Conservation (phyloP, 169 alveolate species). For the Miamiensis avidus region DNA sequence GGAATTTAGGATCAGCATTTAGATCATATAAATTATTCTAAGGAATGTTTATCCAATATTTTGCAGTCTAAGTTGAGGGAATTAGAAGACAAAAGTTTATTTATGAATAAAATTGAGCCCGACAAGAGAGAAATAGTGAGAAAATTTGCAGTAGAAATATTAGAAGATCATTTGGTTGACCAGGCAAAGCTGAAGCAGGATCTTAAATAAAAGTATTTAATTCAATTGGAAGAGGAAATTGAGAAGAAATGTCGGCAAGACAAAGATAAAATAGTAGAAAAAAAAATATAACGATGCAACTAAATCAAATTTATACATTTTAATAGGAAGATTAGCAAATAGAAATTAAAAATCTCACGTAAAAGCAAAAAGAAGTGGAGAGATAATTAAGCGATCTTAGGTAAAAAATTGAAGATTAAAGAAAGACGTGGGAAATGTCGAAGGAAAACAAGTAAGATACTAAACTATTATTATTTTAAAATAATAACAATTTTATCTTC, state of each 20-base stretch:
- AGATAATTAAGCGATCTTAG: background rate
- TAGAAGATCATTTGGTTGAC: background rate
- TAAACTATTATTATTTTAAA: too few species aligned
- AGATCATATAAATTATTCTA: background rate
- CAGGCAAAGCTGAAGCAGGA: background rate
- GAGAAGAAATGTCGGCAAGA: too few species aligned
- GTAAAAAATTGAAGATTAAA: background rate
- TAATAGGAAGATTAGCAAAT: background rate
- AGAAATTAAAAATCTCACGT: too few species aligned
- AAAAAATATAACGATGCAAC: too few species aligned
- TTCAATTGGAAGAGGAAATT: too few species aligned
- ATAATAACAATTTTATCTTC: too few species aligned
- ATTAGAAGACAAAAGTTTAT: background rate
- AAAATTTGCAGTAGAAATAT: background rate
- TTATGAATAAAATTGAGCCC: background rate
- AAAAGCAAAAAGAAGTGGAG: background rate
- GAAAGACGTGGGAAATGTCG: too few species aligned
- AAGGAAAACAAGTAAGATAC: too few species aligned
- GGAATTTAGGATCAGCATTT: background rate
- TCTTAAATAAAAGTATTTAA: too few species aligned
- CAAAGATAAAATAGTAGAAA: too few species aligned
- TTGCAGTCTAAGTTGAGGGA: background rate
- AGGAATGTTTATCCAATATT: too few species aligned
- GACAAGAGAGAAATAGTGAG: background rate
- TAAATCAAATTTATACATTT: too few species aligned